Base-by-base conservation (phyloP, 495 filamentous ascomycete genomes). In the Collariella sp. region DNA sequence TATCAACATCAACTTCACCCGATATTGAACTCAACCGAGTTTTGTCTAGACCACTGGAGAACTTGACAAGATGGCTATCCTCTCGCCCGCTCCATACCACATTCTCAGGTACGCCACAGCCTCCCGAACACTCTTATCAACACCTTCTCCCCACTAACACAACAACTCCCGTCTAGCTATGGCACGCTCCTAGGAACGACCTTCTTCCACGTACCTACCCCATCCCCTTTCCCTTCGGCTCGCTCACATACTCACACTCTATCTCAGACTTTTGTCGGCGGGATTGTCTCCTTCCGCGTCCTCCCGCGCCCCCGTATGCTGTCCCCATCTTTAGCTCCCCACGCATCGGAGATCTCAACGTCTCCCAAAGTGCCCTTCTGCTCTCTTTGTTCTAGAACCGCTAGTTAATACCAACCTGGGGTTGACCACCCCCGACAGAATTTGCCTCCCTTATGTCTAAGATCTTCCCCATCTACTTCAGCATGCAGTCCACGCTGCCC, bases 391-490 rank as follows among this genome's bases (percentile, higher is more conserved):
- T n/a, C n/a, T n/a, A n/a, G n/a, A n/a, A n/a, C n/a, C n/a, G n/a
- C n/a, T n/a, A n/a, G n/a, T n/a, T n/a, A n/a, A n/a, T n/a, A n/a
- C n/a, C 26, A 31, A 31, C 26, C 26, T 5, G 9, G 9, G 26
- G 9, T 9, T 31, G 26, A 31, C 26, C 5, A 5, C 5, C 26
- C 26, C 4, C 26, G 5, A 31, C 26, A 31, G 26, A 90, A 65
- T 97, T 97, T 72, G 76, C 82, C 5, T 74, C 79, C 34, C 76
- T 97, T 23, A 91, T 95, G 71, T 71, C 79, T 33, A 78, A 78
- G 60, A 88, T 89, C 62, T 91, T 94, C 71, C 91, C 91, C 20
- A 69, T 85, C 59, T 97, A 91, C 74, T 96, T 96, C 69, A 73
- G 79, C 22, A 68, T 96, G 40, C 91, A 96, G 73, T 81, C 86